Percentiles rank a stretch among this genome's conserved stretches.
Evolutionary conservation across 1,139 yeast species (phyloP).

Genomic region (Lodderomyces pseudojiufengensis): DNA sequence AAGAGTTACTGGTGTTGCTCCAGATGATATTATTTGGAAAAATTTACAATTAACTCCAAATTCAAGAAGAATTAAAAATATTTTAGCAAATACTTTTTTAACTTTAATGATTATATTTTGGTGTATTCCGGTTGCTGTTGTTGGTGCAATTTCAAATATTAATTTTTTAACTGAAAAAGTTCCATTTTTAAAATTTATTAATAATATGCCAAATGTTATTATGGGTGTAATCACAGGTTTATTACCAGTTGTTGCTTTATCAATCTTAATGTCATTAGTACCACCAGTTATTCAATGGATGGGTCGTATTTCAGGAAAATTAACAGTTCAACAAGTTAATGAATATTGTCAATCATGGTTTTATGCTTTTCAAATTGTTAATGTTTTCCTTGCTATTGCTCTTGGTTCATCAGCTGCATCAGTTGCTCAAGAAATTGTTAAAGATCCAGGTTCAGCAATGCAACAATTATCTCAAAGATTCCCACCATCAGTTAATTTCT

Average conservation of each 20-base stretch:
- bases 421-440: conserved; percentile 56
- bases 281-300: conserved; percentile 64
- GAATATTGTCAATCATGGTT: conserved; percentile 80
- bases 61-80: conserved; percentile 38
- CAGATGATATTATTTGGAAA: conserved; percentile 81
- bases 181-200: conserved; percentile 66
- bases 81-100: conserved; percentile 42
- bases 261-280: conserved; percentile 75
- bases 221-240: conserved; percentile 84
- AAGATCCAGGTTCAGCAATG: conserved; percentile 55
- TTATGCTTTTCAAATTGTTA: conserved; percentile 85
- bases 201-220: conserved; percentile 60
- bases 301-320: conserved; percentile 70
- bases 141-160: conserved; percentile 87
- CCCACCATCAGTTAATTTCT: conserved; percentile 74
- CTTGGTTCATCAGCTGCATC: conserved; percentile 76
- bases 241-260: conserved; percentile 78
- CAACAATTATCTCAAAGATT: conserved; percentile 53
- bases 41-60: conserved; percentile 50
- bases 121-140: conserved; percentile 95
- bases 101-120: conserved; percentile 70
- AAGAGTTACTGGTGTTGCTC: conserved; percentile 57
- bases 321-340: conserved; percentile 71
- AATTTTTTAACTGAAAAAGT: conserved; percentile 64
- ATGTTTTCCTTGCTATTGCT: conserved; percentile 78